Percentiles rank a stretch among this genome's conserved stretches.
Evolutionary conservation across 768 basidiomycete species (phyloP).

Genomic region (Calocera cornea): DNA sequence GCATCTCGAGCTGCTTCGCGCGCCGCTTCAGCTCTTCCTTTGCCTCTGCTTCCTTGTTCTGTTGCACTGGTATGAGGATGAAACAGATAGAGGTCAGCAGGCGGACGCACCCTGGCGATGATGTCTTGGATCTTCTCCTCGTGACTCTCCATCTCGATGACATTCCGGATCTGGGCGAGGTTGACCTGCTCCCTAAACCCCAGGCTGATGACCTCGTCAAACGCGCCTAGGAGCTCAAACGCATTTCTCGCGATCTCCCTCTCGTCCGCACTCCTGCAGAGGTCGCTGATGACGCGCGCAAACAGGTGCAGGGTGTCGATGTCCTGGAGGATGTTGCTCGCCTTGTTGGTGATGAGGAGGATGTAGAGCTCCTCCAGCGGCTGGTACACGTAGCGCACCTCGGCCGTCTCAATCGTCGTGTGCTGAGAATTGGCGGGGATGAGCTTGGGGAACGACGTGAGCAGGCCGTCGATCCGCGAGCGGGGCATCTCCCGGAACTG

Average conservation of each 20-base stretch:
- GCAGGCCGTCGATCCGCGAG: constrained; percentile 84
- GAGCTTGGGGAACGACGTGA: constrained; percentile 93
- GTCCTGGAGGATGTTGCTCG: constrained; percentile 97
- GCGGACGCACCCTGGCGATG: constrained; percentile 64
- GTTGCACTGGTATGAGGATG: background rate
- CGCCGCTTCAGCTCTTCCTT: constrained; percentile 98
- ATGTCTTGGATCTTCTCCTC: constrained; percentile 81
- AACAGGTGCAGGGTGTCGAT: constrained; percentile 93
- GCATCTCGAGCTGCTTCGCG: constrained; percentile 96
- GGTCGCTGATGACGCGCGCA: constrained; percentile 82
- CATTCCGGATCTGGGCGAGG: constrained; percentile 30
- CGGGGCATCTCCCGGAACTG: constrained; percentile 91
- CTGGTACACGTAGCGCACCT: constrained; percentile 94
- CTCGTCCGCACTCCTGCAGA: constrained; percentile 77
- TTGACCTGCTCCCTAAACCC: constrained; percentile 43
- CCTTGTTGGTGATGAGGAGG: constrained; percentile 93
- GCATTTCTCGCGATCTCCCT: constrained; percentile 79
- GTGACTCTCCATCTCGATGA: constrained; percentile 36
- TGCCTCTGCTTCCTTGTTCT: constrained; percentile 99
- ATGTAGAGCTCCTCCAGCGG: constrained; percentile 95
- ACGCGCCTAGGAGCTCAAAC: constrained; percentile 87
- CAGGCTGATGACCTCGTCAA: constrained; percentile 89
- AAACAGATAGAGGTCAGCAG: background rate
- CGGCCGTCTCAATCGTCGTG: constrained; percentile 87
- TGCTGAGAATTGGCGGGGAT: constrained; percentile 91